Percentiles rank a stretch among this genome's conserved stretches.
Evolutionary conservation across 495 filamentous ascomycete genomes (phyloP).

Genomic region (Oleoguttula mirabilis): DNA sequence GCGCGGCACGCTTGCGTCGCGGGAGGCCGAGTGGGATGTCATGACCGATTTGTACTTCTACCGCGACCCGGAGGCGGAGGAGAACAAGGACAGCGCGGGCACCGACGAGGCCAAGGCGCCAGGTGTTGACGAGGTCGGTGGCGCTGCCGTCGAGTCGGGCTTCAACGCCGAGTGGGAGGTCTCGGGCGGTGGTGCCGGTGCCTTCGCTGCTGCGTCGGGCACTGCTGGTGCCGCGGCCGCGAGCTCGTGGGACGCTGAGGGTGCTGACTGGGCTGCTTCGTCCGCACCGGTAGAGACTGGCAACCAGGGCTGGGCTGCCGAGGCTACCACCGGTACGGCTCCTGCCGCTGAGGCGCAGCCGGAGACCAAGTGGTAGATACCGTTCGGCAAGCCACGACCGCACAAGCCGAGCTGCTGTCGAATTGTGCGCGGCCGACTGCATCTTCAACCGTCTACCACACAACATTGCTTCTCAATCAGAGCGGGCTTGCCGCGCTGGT

Average conservation of each 20-base stretch:
- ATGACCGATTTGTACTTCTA: constrained; percentile 99
- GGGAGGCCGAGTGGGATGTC: constrained; percentile 93
- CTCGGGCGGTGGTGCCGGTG: constrained; percentile 41
- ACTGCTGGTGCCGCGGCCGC: constrained; percentile 43
- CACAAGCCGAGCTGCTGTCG: constrained; percentile 9
- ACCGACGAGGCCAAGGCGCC: constrained; percentile 46
- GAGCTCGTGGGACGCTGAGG: constrained; percentile 69
- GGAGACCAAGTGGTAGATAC: constrained; percentile 55
- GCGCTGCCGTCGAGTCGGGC: constrained; percentile 64
- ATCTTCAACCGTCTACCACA: neutral
- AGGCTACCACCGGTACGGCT: constrained; percentile 26
- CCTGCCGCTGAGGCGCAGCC: constrained; percentile 21
- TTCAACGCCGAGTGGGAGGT: constrained; percentile 73
- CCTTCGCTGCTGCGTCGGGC: constrained; percentile 49
- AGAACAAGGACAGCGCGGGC: constrained; percentile 63
- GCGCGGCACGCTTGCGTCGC: constrained; percentile 84
- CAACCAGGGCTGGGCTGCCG: constrained; percentile 57
- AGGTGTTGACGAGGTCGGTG: constrained; percentile 72
- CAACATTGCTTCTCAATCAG: neutral
- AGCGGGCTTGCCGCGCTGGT: neutral
- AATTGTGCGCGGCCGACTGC: neutral
- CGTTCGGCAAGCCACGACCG: constrained; percentile 1
- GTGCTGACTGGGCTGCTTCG: constrained; percentile 60
- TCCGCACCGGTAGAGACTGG: constrained; percentile 40
- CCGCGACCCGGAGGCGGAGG: constrained; percentile 97